phyloP scores from a whole-genome alignment of 805 yeast species.

The Yarrowia sp. region DNA sequence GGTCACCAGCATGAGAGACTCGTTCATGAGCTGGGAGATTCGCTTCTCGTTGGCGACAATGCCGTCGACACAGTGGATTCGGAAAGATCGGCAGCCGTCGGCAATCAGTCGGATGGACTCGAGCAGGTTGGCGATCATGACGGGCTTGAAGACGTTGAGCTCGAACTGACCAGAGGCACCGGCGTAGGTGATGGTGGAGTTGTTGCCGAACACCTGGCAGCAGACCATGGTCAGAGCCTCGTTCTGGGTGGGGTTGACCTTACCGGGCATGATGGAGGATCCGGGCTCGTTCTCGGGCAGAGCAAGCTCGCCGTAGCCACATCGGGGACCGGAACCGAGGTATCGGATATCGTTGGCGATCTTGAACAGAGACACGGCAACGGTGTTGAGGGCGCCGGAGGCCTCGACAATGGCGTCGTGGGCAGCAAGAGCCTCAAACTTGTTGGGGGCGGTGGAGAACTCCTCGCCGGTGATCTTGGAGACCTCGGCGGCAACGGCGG shows the following conservation, averaged over 20 bases:
- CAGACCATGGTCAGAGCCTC: conserved; percentile 99
- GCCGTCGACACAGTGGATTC: conserved; percentile 94
- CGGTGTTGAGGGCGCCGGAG: conserved; percentile 94
- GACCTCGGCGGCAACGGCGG: conserved; percentile 84
- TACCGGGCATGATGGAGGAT: conserved; percentile 99
- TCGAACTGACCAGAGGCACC: conserved; percentile 99
- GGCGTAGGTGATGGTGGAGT: conserved; percentile 91
- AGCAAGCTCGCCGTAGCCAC: conserved; percentile 96
- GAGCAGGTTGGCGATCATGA: conserved; percentile 88
- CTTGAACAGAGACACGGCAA: conserved; percentile 91
- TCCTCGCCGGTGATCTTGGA: conserved; percentile 84
- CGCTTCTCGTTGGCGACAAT: conserved; percentile 86
- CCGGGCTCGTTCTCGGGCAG: conserved; percentile 99
- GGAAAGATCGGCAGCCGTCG: conserved; percentile 89
- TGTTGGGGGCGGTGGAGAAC: conserved; percentile 96
- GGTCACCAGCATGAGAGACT: conserved; percentile 97
- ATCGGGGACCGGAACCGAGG: conserved; percentile 98
- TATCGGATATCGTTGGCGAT: conserved; percentile 98
- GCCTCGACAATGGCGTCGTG: conserved; percentile 99
- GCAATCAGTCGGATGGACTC: conserved; percentile 86
- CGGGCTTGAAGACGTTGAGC: conserved; percentile 97
- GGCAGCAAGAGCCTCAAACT: conserved; percentile 98
- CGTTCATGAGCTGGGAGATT: conserved; percentile 86
- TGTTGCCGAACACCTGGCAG: conserved; percentile 97
- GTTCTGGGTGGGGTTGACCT: conserved; percentile 98